Conservation (phyloP, 805 yeast species). For the Scheffersomyces coipomensis region DNA sequence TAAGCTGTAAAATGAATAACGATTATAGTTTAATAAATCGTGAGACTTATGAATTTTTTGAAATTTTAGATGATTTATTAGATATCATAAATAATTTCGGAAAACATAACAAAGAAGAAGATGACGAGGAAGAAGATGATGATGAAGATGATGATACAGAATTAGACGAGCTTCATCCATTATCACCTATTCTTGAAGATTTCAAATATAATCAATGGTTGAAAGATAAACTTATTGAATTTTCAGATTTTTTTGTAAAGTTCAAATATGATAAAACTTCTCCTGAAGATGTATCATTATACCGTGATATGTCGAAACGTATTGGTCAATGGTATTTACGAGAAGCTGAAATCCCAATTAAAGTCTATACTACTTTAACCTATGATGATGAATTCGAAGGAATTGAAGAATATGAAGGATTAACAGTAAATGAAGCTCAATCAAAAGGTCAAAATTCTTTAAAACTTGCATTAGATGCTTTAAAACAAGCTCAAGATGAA, state of each 20-base stretch:
- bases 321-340: conserved; percentile 63
- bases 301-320: conserved; percentile 43
- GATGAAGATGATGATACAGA: conserved; percentile 30
- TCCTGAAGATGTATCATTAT: conserved; percentile 15
- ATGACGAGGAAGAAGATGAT: conserved; percentile 13
- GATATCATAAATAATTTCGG: conserved; percentile 71
- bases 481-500: conserved; percentile 59
- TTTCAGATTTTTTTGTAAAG: conserved; percentile 29
- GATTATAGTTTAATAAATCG: conserved; percentile 32
- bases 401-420: conserved; percentile 31
- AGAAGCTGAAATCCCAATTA: conserved; percentile 63
- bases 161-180: conserved; percentile 56
- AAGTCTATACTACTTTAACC: conserved; percentile 51
- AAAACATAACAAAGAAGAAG: conserved; percentile 23
- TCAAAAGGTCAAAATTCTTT: conserved; percentile 47
- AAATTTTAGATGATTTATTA: conserved; percentile 62
- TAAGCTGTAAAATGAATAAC: conserved; percentile 18
- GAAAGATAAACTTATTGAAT: conserved; percentile 42
- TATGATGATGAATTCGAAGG: conserved; percentile 50
- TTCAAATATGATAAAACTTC: conserved; percentile 7
- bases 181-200: conserved; percentile 39
- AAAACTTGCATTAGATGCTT: conserved; percentile 52
- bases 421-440: conserved; percentile 43
- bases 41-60: conserved; percentile 51
- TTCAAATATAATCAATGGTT: conserved; percentile 55